Percentiles rank a stretch among this genome's conserved stretches.
phyloP scores from a whole-genome alignment of 2,329 filamentous ascomycete species.

The Fusarium sp. region DNA sequence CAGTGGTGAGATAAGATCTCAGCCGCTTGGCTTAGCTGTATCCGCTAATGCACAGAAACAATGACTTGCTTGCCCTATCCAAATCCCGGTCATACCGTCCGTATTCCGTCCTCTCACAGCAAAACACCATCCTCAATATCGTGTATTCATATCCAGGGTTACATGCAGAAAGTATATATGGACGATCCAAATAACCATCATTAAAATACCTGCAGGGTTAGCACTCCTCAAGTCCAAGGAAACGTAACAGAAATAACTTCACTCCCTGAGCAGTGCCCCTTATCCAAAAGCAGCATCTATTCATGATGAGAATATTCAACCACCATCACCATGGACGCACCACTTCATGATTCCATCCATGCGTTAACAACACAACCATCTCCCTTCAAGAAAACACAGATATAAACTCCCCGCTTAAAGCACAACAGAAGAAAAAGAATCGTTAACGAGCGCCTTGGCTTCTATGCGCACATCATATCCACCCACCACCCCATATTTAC shows the following conservation, averaged over 20 bases:
- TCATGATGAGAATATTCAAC: neutral
- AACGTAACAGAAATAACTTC: neutral
- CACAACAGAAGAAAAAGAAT: conserved; percentile 27
- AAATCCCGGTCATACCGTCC: conserved; percentile 22
- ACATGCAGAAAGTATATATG: conserved; percentile 5
- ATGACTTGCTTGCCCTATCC: conserved; percentile 12
- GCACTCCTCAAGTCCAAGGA: neutral
- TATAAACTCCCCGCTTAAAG: conserved; percentile 36
- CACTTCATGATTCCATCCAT: neutral
- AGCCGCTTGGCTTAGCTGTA: neutral
- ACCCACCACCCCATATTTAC: conserved; percentile 16
- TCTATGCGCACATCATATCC: conserved; percentile 35
- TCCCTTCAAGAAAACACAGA: conserved; percentile 18
- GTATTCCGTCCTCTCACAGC: too few relatives aligned
- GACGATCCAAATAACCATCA: conserved; percentile 15
- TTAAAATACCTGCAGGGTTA: conserved; percentile 5
- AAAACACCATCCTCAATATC: neutral
- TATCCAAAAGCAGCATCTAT: conserved; percentile 11
- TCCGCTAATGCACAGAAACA: conserved; percentile 8
- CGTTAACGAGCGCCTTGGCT: conserved; percentile 44
- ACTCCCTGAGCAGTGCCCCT: neutral
- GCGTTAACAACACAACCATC: conserved; percentile 6
- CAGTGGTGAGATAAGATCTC: conserved; percentile 6
- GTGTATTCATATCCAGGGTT: conserved; percentile 6
- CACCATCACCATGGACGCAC: neutral